Conservation (phyloP, 1,284 basidiomycete species). For the Irpex sp. region DNA sequence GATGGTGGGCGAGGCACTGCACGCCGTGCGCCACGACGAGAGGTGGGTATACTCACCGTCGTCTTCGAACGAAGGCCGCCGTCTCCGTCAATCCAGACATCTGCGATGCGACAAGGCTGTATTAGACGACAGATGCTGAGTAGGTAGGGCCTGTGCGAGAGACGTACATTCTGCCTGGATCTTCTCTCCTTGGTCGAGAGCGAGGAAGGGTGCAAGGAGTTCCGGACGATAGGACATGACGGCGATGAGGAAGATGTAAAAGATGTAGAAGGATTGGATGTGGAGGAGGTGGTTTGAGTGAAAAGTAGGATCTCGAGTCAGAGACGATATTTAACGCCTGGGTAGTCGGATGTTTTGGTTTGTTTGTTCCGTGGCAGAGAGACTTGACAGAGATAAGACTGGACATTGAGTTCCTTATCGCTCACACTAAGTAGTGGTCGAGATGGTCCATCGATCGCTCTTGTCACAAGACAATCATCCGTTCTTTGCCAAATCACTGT, state of each 20-base stretch:
- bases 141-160: not conserved
- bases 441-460: not conserved
- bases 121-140: constrained; percentile 15
- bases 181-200: constrained; percentile 80
- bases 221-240: constrained; percentile 62
- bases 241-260: not conserved
- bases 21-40: not conserved
- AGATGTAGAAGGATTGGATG: constrained; percentile 5
- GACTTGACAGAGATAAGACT: not conserved
- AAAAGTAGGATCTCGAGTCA: constrained; percentile 15
- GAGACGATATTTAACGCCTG: constrained; percentile 9
- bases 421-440: not conserved
- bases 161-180: constrained; percentile 88
- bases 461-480: not conserved
- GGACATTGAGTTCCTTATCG: not conserved
- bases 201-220: constrained; percentile 82
- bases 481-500: not conserved
- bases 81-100: constrained; percentile 95
- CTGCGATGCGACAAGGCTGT: constrained; percentile 36
- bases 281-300: constrained; percentile 15
- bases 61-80: constrained; percentile 92
- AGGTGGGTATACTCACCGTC: constrained; percentile 46
- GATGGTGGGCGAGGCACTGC: too few species aligned
- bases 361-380: constrained; percentile 5
- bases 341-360: constrained; percentile 2